Evolutionary conservation across 1,139 yeast genomes (phyloP), one percentile per base, ranked within the genome.

Genomic region (Yamadazyma triangularis): DNA sequence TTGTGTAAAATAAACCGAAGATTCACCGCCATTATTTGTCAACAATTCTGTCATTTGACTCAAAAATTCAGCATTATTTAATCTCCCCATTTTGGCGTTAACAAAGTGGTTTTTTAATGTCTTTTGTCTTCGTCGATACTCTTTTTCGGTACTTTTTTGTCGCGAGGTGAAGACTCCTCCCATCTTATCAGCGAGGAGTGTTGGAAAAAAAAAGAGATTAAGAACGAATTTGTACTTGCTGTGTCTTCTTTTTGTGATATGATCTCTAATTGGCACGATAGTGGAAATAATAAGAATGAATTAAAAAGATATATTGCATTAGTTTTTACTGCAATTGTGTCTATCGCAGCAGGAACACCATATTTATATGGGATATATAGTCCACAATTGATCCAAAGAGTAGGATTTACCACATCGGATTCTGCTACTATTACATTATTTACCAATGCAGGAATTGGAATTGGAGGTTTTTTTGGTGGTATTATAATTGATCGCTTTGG

Each of bases 391-490:
- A 67, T 79, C 21, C 60, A 64, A 24, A 59, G 66, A 39, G 73
- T 82, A 23, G 71, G 77, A 0, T 61, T 82, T 21, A 70, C 80
- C 0, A 70, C 82, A 0, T 61, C 75, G 0, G 76, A 75, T 40
- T 73, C 87, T 6, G 84, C 87, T 3, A 69, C 73, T 12, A 64
- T 83, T 4, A 74, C 89, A 0, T 56, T 81, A 24, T 75, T 83
- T 0, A 58, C 79, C 13, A 77, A 72, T 32, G 48, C 80, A 9
- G 91, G 91, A 2, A 64, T 81, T 2, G 77, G 85, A 0, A 45
- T 78, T 4, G 80, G 87, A 12, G 91, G 89, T 0, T 59, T 80
- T 15, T 71, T 82, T 0, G 87, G 82, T 1, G 91, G 93, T 0
- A 48, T 79, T 20, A 46, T 80, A 18, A 79, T 80, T 25, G 91